Evolutionary conservation across 352 stramenopile genomes (phyloP), one percentile per base, ranked within the genome.

Genomic region (Aphanomyces invadans): DNA sequence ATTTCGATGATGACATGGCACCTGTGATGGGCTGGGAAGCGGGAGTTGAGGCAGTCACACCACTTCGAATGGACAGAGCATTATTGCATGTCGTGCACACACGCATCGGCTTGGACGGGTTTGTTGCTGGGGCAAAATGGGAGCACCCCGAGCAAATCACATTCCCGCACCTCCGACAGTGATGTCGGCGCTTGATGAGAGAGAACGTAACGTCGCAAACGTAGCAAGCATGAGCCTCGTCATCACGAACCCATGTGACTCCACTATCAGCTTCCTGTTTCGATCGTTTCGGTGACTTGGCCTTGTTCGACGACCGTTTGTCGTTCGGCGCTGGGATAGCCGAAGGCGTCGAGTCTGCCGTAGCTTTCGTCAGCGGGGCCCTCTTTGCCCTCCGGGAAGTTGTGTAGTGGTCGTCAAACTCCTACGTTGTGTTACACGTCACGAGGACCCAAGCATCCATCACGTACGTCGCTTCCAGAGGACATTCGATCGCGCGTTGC

Each of bases 131-230:
- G 19, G 31, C 15, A 46, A 46, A 62, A 17, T 48, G 15, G 9
- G 53, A 62, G 53, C 53, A 62, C 28, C 7, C 28, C 9, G 53
- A 62, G 53, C 53, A 65, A 25, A 65, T 55, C 7, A 55, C 57
- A 63, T 88, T 77, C 5, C 83, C 83, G 70, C 83, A 92, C 69
- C 89, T 89, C 19, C 83, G 80, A 71, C 83, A 92, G 70, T 92
- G 83, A 69, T 92, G 83, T 52, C 83, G 81, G n/a, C 83, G 83
- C 57, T 87, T 87, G 44, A 87, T 76, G 28, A 89, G 70, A 48
- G 76, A 76, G 71, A 90, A 92, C 10, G 69, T 65, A 31, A 73
- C 73, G 7, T 73, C 65, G 61, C 83, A 92, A 51, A 92, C 80
- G 71, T 88, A 75, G 62, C 83, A 92, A 52, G 76, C 78, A 15